Evolutionary conservation across 306 rosid genomes (phyloP), one percentile per base, ranked within the genome.

Genomic region (Ziziphus jujuba): DNA sequence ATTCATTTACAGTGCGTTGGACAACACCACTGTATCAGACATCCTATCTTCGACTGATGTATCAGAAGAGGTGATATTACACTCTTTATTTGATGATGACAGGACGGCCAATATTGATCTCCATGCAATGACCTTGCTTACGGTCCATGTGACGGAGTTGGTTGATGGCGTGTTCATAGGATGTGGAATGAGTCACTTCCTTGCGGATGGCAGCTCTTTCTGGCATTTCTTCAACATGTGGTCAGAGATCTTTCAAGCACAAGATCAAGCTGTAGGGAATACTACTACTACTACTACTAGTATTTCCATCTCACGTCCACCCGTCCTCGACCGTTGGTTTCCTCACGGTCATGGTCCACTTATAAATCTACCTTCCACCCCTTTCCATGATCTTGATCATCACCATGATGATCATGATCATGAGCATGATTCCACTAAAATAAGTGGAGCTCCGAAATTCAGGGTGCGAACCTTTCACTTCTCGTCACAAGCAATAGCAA

Each of bases 391-490:
- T n/a, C n/a, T n/a, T n/a, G n/a, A n/a, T n/a, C n/a, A n/a, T n/a
- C n/a, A n/a, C n/a, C n/a, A n/a, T n/a, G n/a, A n/a, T n/a, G n/a
- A n/a, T n/a, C n/a, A n/a, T n/a, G n/a, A n/a, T n/a, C n/a, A n/a
- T n/a, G n/a, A n/a, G n/a, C n/a, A 77, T 84, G 57, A 80, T 89
- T 36, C 21, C 79, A 45, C 17, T 70, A 80, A 73, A 71, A n/a
- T n/a, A n/a, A n/a, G 4, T 51, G 84, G 79, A 52, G n/a, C 76
- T 5, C 82, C 91, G 0, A 1, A 19, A 0, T 56, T 87, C 0
- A 66, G 85, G 40, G 91, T 82, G 63, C 81, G 86, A 56, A 12
- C 83, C 12, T 84, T 87, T 70, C 89, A 77, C 38, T 84, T 87
- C 52, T 35, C 89, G 5, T 53, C 82, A 2, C 80, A 87, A 54